Conservation (phyloP, 768 basidiomycete species). For the Boletellus emodensis region DNA sequence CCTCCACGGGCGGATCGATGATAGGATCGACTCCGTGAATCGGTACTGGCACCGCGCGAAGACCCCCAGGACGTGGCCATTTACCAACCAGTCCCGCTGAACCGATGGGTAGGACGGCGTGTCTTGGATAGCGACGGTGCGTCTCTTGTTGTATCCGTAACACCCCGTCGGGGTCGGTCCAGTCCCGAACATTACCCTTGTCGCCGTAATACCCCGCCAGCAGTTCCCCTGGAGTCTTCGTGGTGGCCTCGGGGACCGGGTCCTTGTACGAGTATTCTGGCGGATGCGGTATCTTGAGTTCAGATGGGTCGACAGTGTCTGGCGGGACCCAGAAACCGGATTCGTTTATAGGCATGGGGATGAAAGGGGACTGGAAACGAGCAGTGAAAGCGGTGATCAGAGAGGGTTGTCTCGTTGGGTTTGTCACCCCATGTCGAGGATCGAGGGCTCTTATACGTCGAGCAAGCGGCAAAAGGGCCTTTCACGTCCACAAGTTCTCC, state of each 20-base stretch:
- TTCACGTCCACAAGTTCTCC: neutral
- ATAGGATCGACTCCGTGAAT: neutral
- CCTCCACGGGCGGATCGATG: neutral
- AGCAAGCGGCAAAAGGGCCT: neutral
- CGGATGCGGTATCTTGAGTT: conserved; percentile 1
- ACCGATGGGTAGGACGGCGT: neutral
- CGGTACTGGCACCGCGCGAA: neutral
- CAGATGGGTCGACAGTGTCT: neutral
- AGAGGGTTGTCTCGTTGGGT: neutral
- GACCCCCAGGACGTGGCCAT: neutral
- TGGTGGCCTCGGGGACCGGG: neutral
- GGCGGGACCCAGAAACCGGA: conserved; percentile 3
- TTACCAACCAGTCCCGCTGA: neutral
- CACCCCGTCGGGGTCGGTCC: neutral
- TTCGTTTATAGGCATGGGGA: conserved; percentile 2
- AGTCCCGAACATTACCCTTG: neutral
- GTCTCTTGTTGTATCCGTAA: neutral
- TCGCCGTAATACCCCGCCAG: neutral
- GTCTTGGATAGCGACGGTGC: neutral
- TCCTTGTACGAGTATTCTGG: neutral
- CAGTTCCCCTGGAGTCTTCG: conserved; percentile 5
- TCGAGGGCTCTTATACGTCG: conserved; percentile 4
- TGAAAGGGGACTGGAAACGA: neutral
- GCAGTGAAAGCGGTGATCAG: neutral
- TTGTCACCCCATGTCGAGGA: neutral